Evolutionary conservation across 768 basidiomycete species (phyloP).

Genomic region (Leucosporidium yakuticum): DNA sequence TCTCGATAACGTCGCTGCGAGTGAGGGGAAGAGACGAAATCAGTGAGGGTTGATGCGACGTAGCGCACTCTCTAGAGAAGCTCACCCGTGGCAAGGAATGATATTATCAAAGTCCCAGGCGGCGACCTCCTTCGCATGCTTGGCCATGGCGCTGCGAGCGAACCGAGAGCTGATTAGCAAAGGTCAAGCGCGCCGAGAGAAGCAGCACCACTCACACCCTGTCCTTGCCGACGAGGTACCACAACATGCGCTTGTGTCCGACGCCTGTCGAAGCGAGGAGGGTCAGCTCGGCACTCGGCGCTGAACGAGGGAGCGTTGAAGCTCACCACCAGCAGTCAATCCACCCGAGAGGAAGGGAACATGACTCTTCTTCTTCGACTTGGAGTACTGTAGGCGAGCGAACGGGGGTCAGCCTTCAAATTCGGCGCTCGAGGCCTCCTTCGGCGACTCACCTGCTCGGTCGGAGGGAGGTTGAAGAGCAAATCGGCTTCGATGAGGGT

Average conservation of each 20-base stretch:
- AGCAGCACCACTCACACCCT: slow-evolving; percentile 40
- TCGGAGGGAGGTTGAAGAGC: slow-evolving; percentile 71
- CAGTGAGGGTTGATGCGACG: slow-evolving; percentile 30
- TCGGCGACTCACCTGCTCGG: slow-evolving; percentile 54
- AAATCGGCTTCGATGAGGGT: slow-evolving; percentile 75
- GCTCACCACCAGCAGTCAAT: slow-evolving; percentile 38
- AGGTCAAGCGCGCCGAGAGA: background rate
- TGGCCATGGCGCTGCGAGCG: slow-evolving; percentile 49
- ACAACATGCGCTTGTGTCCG: slow-evolving; percentile 37
- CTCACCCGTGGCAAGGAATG: slow-evolving; percentile 45
- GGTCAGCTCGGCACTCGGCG: too few relatives aligned
- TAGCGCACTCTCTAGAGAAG: slow-evolving; percentile 40
- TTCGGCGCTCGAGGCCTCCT: too few relatives aligned
- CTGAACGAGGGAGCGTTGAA: slow-evolving; percentile 10
- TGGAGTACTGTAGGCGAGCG: slow-evolving; percentile 43
- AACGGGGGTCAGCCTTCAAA: too few relatives aligned
- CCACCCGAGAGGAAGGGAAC: slow-evolving; percentile 26
- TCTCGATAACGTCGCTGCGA: slow-evolving; percentile 57
- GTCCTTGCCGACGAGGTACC: slow-evolving; percentile 39
- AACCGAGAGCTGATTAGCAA: background rate
- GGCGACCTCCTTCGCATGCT: slow-evolving; percentile 59
- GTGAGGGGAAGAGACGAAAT: slow-evolving; percentile 20
- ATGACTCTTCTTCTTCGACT: slow-evolving; percentile 26
- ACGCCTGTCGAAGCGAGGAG: too few relatives aligned
- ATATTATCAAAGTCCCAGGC: slow-evolving; percentile 60